Evolutionary conservation across 177 flowering plant species (phyloP).

Genomic region (Telopea speciosissima): DNA sequence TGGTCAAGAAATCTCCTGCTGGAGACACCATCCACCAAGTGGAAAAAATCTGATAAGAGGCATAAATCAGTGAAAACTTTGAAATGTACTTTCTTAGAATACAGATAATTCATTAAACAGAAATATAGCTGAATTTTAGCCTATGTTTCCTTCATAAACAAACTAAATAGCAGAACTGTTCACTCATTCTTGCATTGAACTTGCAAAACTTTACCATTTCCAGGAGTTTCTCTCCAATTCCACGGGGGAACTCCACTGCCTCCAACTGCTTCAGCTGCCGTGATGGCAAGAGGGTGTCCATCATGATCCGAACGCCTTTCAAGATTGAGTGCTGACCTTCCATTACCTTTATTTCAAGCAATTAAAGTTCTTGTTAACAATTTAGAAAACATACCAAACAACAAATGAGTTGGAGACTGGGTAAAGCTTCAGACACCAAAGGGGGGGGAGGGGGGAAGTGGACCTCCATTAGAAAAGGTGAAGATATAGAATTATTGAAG

Average conservation of each 20-base stretch:
- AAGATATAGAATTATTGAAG: no score
- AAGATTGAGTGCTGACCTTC: constrained; percentile 62
- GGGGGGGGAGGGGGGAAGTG: no score
- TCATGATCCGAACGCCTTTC: constrained; percentile 86
- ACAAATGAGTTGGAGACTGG: neutral
- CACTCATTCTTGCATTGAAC: neutral
- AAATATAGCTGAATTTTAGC: neutral
- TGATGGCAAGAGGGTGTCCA: constrained; percentile 86
- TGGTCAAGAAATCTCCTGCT: no score
- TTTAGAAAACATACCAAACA: neutral
- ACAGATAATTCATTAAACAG: no score
- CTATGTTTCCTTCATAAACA: neutral
- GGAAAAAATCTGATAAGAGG: no score
- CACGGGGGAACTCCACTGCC: constrained; percentile 85
- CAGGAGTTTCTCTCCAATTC: constrained; percentile 91
- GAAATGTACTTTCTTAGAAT: no score
- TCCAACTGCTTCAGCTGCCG: constrained; percentile 77
- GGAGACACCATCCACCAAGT: neutral
- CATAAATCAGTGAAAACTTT: no score
- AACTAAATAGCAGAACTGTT: neutral
- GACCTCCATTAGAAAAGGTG: neutral
- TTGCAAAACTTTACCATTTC: constrained; percentile 46
- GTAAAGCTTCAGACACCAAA: no score
- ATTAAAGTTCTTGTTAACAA: neutral
- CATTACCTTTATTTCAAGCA: constrained; percentile 45